Evolutionary conservation across 345 rosid species (phyloP), one percentile per base, ranked within the genome.

Genomic region (Atalantia buxifolia): DNA sequence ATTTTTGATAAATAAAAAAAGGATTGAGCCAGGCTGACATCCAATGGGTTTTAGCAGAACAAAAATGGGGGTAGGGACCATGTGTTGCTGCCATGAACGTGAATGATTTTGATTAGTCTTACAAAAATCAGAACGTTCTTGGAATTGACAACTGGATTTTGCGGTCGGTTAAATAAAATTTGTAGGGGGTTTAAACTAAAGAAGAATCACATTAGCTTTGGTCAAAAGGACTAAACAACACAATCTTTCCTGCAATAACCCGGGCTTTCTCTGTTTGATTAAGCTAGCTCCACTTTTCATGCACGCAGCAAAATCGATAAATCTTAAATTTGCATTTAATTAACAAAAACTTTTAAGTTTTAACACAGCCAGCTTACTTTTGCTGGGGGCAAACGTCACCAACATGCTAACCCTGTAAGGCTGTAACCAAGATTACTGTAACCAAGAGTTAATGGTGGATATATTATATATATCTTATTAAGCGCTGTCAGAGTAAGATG

Each of bases 1-100:
- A 2, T 10, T 10, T 12, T 42, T 42, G 50, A 10, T 42, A 12
- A 3, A 45, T 45, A 3, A 45, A 45, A 40, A 45, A 45, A 45
- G 13, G 18, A 45, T 45, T 45, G 50, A 84, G 86, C 90, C 94
- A 89, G 90, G 91, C 94, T 89, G 89, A 85, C 86, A 55, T 85
- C 84, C 78, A 71, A 57, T 71, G 78, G 85, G 86, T 76, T 60
- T 60, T 56, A 74, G 82, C 73, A 72, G 60, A 70, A 63, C 73
- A 53, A 67, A 56, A 40, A 25, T 28, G 40, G 73, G 24, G 42
- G 72, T 62, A 77, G 85, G 86, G 69, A 33, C 85, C 76, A 69
- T 56, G 31, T 76, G 70, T 22, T 69, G 71, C 35, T 16, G 30
- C 65, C 40, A 9, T n/a, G 55, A 73, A 53, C 45, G 76, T 66